Evolutionary conservation across 2,329 filamentous ascomycete species (phyloP).

Genomic region (Alternaria sp.): DNA sequence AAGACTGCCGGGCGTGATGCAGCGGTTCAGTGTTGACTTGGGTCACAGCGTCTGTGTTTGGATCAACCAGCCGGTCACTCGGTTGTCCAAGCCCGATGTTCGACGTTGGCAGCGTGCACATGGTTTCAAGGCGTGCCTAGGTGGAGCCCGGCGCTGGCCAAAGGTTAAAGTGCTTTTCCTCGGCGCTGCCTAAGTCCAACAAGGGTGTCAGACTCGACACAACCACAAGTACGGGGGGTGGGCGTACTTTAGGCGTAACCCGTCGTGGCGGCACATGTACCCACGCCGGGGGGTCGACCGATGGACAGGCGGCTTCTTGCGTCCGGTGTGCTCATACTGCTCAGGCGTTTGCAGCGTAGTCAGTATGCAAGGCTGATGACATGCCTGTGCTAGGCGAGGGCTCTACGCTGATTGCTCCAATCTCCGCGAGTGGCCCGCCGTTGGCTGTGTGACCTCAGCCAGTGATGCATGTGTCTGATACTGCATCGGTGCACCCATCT

Average conservation of each 20-base stretch:
- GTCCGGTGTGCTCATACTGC: conserved; percentile 29
- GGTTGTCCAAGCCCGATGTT: conserved; percentile 21
- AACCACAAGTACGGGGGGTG: conserved; percentile 13
- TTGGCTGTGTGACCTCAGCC: conserved; percentile 41
- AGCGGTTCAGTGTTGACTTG: conserved; percentile 24
- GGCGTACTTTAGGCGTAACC: conserved; percentile 29
- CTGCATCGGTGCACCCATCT: conserved; percentile 31
- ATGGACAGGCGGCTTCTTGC: conserved; percentile 27
- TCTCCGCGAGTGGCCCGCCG: conserved; percentile 42
- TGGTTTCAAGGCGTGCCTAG: conserved; percentile 44
- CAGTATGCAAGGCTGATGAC: conserved; percentile 37
- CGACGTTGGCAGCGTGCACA: conserved; percentile 34
- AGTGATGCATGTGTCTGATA: conserved; percentile 35
- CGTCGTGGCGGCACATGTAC: conserved; percentile 38
- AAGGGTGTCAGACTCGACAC: conserved; percentile 24
- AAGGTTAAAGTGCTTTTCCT: conserved; percentile 34
- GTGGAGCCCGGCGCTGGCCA: conserved; percentile 29
- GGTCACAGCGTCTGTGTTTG: conserved; percentile 20
- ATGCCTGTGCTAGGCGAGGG: neutral
- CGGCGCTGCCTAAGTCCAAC: conserved; percentile 35
- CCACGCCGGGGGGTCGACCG: conserved; percentile 32
- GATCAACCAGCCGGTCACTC: conserved; percentile 28
- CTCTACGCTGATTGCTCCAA: conserved; percentile 43
- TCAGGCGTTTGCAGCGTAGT: conserved; percentile 9
- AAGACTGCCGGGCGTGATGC: conserved; percentile 26